These are phyloP conservation scores for Leccinum truebloodii DNA, from an alignment of 768 basidiomycete genomes.

Conservation along the genomic window DNA sequence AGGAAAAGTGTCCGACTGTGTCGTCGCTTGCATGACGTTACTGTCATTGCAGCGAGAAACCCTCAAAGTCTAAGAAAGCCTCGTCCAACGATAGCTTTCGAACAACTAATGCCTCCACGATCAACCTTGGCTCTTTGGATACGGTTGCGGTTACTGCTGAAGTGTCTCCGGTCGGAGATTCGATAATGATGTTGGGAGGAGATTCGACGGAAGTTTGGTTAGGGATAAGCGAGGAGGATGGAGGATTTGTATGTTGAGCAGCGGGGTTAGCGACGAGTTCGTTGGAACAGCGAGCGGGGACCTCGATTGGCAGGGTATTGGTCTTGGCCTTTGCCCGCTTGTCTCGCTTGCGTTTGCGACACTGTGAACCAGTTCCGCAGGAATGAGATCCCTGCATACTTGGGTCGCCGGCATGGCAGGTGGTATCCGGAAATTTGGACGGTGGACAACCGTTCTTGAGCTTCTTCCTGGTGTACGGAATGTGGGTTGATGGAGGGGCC, in stretches of 20 bases:
- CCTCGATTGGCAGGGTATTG: conserved; percentile 21
- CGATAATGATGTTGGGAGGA: conserved; percentile 35
- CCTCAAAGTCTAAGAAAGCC: conserved; percentile 73
- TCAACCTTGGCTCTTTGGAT: conserved; percentile 51
- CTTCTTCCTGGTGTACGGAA: conserved; percentile 18
- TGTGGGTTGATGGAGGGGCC: conserved; percentile 18
- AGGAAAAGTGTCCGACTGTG: neutral
- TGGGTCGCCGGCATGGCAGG: neutral
- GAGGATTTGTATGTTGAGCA: conserved; percentile 1
- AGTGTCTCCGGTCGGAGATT: conserved; percentile 10
- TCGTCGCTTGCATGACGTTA: neutral
- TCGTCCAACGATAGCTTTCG: conserved; percentile 77
- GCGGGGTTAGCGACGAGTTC: neutral
- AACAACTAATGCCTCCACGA: conserved; percentile 80
- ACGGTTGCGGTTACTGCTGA: neutral
- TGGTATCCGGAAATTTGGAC: conserved; percentile 4
- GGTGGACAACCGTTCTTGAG: conserved; percentile 30
- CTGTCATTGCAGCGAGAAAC: conserved; percentile 41
- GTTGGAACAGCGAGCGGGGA: conserved; percentile 4
- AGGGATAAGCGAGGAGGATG: conserved; percentile 6
- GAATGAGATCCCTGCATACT: conserved; percentile 7
- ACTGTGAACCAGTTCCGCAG: conserved; percentile 34
- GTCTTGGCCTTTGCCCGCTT: conserved; percentile 50
- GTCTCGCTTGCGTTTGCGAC: conserved; percentile 50
- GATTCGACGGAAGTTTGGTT: conserved; percentile 30